Conservation (phyloP, 306 rosid genomes). For the Fragaria iinumae region DNA sequence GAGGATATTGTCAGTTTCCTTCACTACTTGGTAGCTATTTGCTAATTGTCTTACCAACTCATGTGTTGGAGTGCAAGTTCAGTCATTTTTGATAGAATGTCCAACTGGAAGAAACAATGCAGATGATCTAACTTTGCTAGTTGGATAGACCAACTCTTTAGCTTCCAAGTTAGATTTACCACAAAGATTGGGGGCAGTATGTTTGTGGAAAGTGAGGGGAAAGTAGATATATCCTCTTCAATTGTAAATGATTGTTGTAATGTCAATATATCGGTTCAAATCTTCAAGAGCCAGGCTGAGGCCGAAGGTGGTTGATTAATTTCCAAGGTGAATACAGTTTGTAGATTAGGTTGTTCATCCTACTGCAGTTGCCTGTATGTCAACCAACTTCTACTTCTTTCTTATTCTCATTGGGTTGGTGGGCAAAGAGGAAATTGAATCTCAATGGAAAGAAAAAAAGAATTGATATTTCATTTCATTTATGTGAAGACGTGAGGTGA, state of each 20-base stretch:
- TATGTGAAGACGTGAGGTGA: slow-evolving; percentile 15
- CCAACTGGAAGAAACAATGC: background rate
- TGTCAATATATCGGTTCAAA: slow-evolving; percentile 7
- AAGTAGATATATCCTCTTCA: background rate
- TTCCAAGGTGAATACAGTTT: slow-evolving; percentile 15
- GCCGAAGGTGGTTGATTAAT: background rate
- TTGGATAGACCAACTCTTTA: background rate
- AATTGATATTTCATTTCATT: slow-evolving; percentile 14
- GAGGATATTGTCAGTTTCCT: background rate
- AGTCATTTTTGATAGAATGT: background rate
- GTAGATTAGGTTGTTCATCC: slow-evolving; percentile 18
- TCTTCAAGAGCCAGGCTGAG: slow-evolving; percentile 9
- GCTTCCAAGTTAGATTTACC: background rate
- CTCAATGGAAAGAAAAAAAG: background rate
- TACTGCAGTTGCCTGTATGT: slow-evolving; percentile 6
- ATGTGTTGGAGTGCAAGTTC: background rate
- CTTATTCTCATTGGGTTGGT: slow-evolving; percentile 16
- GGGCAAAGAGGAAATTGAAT: background rate
- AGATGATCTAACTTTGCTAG: background rate
- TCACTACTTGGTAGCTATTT: background rate
- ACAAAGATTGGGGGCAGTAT: background rate
- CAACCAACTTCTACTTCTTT: background rate
- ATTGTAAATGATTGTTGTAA: slow-evolving; percentile 25
- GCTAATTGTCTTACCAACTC: background rate
- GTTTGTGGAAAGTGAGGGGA: background rate